A percentile compares a stretch with the other conserved stretches of the same genome.
Conservation (phyloP, 192 early-diverging fungal species). For the Linnemannia elongata region DNA sequence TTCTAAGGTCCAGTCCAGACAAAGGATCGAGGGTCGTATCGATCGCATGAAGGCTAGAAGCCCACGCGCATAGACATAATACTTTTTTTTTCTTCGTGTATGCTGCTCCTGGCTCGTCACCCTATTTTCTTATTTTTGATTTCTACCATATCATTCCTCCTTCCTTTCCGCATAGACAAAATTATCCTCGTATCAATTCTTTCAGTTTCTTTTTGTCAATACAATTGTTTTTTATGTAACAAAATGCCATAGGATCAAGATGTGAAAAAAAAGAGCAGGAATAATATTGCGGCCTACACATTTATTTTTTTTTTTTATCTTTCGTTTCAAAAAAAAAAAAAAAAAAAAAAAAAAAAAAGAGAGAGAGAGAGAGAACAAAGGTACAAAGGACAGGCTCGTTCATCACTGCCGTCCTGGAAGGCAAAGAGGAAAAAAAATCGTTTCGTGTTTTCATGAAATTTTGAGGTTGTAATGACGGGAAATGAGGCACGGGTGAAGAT, state of each 20-base stretch:
- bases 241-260: background rate
- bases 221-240: background rate
- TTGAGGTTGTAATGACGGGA: background rate
- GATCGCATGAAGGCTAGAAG: slow-evolving; percentile 49
- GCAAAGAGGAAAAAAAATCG: background rate
- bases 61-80: slow-evolving; percentile 24
- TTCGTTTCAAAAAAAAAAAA: background rate
- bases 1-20: slow-evolving; percentile 18
- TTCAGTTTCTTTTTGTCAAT: background rate
- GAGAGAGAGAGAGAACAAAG: background rate
- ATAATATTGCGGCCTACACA: background rate
- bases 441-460: background rate
- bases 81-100: background rate
- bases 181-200: background rate
- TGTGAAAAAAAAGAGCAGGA: background rate
- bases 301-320: background rate
- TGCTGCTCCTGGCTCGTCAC: background rate
- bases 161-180: slow-evolving; percentile 2
- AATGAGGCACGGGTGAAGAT: background rate
- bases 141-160: background rate
- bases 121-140: background rate
- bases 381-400: background rate
- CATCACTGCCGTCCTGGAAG: background rate
- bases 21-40: slow-evolving; percentile 54
- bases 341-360: too few relatives aligned